Base-by-base conservation (phyloP, 805 yeast species). In the Myxozyma neglecta region DNA sequence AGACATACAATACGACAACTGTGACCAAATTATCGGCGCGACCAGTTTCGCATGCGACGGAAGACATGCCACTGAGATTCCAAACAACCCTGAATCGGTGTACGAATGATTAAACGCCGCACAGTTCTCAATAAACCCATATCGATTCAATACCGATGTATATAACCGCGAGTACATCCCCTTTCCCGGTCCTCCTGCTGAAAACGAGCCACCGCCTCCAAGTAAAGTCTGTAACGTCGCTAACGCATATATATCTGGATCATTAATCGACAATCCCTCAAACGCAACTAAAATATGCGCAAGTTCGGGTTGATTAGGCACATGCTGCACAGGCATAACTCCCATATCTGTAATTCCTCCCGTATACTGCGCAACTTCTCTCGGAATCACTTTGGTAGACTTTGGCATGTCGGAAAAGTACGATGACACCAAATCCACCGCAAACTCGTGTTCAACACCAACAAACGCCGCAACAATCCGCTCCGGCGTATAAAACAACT, bases 121-220 rank as follows among this genome's bases (percentile, higher is more conserved):
- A 73, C 97, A 90, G 70, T 88, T 87, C 72, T 94, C 99, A 55
- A 94, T 85, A 73, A 88, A 92, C 44, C 96, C 96, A 72, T 88
- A 89, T 73, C 88, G 94, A 75, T 93, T 93, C 72, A 94, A 80
- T 1, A 94, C 96, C 69, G 91, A 85, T 0, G 97, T 90, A 77
- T 91, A 94, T 29, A 96, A 83, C 61, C 98, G 82, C 3, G 97
- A 90, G 73, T 91, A 94, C 98, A 94, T 92, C 3, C 99, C 99
- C 75, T 94, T 94, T 57, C 99, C 99, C 16, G 99, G 99, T 0
- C 99, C 99, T 67, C 99, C 99, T 9, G 99, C 98, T 18, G 96
- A 87, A 72, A 94, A 94, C 1, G 98, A 91, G 5, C 97, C 96
- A 60, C 98, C 99, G 42, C 98, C 97, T 47, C 99, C 99, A 13